A percentile compares a stretch with the other conserved stretches of the same genome.
These are phyloP conservation scores for Lathyrus tuberosus DNA, from an alignment of 306 rosid species.

Conservation along the genomic window DNA sequence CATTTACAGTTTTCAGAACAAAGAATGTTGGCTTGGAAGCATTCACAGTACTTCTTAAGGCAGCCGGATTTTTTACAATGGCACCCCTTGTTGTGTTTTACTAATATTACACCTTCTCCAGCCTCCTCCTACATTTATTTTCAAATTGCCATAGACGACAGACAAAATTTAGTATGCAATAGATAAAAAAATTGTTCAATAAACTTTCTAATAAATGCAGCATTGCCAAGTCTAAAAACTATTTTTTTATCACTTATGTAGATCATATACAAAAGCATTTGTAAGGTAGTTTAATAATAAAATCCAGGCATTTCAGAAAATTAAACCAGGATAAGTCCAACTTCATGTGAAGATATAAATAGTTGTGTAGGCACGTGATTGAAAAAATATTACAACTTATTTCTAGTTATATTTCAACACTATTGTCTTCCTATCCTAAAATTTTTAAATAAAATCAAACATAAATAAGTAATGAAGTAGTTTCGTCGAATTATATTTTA, in stretches of 20 bases:
- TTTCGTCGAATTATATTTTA: slow-evolving; percentile 21
- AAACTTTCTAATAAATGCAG: slow-evolving; percentile 10
- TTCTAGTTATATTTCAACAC: slow-evolving; percentile 17
- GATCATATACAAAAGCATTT: slow-evolving; percentile 3
- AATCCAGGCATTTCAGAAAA: slow-evolving; percentile 27
- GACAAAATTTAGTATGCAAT: slow-evolving; percentile 1
- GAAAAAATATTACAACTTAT: slow-evolving; percentile 4
- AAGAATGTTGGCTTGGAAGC: slow-evolving; percentile 98
- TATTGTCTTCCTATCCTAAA: slow-evolving; percentile 20
- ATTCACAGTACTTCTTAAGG: slow-evolving; percentile 95
- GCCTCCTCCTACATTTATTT: slow-evolving; percentile 74
- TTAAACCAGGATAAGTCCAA: slow-evolving; percentile 11
- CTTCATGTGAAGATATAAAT: slow-evolving; percentile 11
- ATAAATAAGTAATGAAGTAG: slow-evolving; percentile 15
- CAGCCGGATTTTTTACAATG: slow-evolving; percentile 99
- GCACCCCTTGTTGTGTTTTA: slow-evolving; percentile 97
- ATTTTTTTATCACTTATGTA: slow-evolving; percentile 15
- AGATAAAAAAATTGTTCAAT: slow-evolving; percentile 17
- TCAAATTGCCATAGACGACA: slow-evolving; percentile 42
- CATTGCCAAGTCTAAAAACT: slow-evolving; percentile 27
- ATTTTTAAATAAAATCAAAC: slow-evolving; percentile 2
- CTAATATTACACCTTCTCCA: slow-evolving; percentile 82
- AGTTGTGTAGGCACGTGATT: slow-evolving; percentile 2
- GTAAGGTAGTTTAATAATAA: slow-evolving; percentile 25
- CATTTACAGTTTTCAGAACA: slow-evolving; percentile 99